Evolutionary conservation across 768 basidiomycete genomes (phyloP).

Genomic region (Cystofilobasidium capitatum): DNA sequence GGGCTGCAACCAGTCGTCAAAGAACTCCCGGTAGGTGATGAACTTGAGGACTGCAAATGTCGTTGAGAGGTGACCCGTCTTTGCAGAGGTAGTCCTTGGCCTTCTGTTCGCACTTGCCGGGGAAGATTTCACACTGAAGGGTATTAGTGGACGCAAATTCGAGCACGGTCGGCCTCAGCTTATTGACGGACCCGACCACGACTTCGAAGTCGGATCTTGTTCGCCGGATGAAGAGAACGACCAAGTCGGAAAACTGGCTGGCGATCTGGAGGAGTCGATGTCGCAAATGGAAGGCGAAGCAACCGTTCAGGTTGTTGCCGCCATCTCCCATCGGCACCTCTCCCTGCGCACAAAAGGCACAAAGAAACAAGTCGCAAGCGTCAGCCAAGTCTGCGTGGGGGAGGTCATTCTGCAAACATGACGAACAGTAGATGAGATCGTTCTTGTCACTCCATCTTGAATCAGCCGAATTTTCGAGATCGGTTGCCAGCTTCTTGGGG

Average conservation of each 20-base stretch:
- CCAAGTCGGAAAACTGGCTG: neutral
- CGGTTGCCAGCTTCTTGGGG: neutral
- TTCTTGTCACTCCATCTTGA: conserved; percentile 11
- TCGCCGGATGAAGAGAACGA: conserved; percentile 2
- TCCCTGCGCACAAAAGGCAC: neutral
- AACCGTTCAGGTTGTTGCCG: neutral
- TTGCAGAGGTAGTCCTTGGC: neutral
- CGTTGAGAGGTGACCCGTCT: conserved; percentile 2
- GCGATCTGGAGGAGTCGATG: conserved; percentile 2
- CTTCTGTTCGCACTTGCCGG: conserved; percentile 12
- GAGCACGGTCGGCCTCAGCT: neutral
- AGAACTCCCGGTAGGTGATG: conserved; percentile 11
- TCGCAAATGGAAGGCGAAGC: neutral
- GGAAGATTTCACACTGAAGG: conserved; percentile 11
- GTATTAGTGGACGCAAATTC: conserved; percentile 8
- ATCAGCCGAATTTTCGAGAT: conserved; percentile 8
- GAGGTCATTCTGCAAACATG: too few species aligned
- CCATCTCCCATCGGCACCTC: conserved; percentile 9
- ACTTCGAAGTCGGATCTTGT: neutral
- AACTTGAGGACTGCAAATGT: conserved; percentile 10
- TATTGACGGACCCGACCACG: neutral
- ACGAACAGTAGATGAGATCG: neutral
- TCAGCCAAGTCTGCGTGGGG: neutral
- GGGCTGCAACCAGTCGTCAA: conserved; percentile 9
- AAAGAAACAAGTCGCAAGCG: neutral